phyloP scores from a whole-genome alignment of 176 grass and related monocot genomes.

The Metroxylon sagu region DNA sequence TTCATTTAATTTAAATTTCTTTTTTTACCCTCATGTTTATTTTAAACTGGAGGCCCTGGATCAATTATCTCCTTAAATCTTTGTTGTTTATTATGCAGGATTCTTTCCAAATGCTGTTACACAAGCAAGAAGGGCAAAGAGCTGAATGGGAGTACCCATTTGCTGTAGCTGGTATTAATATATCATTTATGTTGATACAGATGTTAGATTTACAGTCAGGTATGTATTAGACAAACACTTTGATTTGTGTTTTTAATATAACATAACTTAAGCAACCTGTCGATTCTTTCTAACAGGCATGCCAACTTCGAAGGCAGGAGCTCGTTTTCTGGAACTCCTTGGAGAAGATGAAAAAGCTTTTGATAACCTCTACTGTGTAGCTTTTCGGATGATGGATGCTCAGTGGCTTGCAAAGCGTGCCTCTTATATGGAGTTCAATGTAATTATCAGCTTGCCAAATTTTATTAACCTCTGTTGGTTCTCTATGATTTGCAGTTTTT shows the following conservation, averaged over 20 bases:
- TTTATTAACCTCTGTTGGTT: not conserved
- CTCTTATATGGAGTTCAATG: slow-evolving; percentile 98
- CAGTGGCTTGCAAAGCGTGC: slow-evolving; percentile 83
- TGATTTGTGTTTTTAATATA: too few species aligned
- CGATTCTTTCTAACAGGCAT: slow-evolving; percentile 21
- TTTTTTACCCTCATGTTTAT: too few species aligned
- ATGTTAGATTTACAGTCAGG: slow-evolving; percentile 84
- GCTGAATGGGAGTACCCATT: slow-evolving; percentile 95
- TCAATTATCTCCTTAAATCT: not conserved
- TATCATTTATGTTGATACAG: slow-evolving; percentile 97
- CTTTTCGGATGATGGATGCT: slow-evolving; percentile 82
- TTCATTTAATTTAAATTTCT: not conserved
- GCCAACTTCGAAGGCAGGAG: slow-evolving; percentile 61
- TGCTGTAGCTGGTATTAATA: slow-evolving; percentile 85
- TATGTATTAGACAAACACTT: slow-evolving; percentile 11
- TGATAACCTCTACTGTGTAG: slow-evolving; percentile 80
- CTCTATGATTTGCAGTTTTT: too few species aligned
- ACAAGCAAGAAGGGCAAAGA: slow-evolving; percentile 75
- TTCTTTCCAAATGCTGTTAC: slow-evolving; percentile 64
- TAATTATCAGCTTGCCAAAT: slow-evolving; percentile 11
- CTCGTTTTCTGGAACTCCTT: slow-evolving; percentile 71
- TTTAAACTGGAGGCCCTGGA: too few species aligned
- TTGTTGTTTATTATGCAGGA: slow-evolving; percentile 23
- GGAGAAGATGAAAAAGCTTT: slow-evolving; percentile 65
- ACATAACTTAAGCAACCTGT: not conserved